Conservation (phyloP, 768 basidiomycete species). For the Cystofilobasidium macerans region DNA sequence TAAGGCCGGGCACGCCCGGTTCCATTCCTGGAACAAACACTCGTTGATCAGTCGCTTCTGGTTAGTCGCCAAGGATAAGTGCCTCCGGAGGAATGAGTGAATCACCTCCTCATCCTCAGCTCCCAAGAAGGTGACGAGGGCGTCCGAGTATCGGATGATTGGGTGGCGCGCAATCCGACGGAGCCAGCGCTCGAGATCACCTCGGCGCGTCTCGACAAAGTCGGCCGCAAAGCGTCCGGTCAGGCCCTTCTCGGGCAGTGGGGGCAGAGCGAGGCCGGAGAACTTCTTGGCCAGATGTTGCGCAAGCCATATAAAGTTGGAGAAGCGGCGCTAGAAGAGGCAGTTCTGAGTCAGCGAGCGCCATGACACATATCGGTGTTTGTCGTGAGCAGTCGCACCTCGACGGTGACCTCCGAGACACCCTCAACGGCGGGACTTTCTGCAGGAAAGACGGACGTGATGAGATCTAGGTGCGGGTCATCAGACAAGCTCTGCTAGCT, state of each 20-base stretch:
- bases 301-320: constrained; percentile 69
- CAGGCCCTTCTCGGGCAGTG: constrained; percentile 66
- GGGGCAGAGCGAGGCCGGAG: constrained; percentile 66
- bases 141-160: constrained; percentile 63
- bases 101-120: constrained; percentile 63
- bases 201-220: constrained; percentile 69
- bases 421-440: constrained; percentile 29
- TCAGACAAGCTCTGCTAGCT: background rate
- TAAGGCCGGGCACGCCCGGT: constrained; percentile 54
- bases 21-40: constrained; percentile 50
- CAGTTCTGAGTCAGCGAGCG: background rate
- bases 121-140: constrained; percentile 65
- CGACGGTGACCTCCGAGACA: constrained; percentile 48
- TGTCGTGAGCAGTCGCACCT: background rate
- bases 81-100: too few relatives aligned
- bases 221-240: constrained; percentile 66
- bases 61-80: too few relatives aligned
- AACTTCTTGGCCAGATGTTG: constrained; percentile 57
- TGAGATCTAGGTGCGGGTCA: constrained; percentile 39
- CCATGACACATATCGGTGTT: background rate
- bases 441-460: constrained; percentile 59
- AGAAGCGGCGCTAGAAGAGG: constrained; percentile 63
- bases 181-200: constrained; percentile 71
- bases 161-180: constrained; percentile 61
- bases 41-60: too few relatives aligned